Evolutionary conservation across 768 basidiomycete species (phyloP), one percentile per base, ranked within the genome.

Genomic region (Lanmaoa pseudosensibilis): DNA sequence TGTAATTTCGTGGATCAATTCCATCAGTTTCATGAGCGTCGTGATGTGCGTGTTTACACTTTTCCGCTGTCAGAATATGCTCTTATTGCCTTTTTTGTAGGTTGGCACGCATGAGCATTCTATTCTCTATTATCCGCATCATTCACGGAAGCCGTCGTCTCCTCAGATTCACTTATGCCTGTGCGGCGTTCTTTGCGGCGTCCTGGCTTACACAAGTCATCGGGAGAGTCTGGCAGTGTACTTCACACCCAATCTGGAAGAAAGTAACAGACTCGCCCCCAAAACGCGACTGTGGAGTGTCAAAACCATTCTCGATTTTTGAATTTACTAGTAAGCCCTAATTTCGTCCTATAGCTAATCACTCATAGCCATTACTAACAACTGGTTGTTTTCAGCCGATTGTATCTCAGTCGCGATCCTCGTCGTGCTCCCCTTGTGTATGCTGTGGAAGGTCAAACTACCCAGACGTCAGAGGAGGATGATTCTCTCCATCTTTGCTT

Each of bases 361-460:
- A 41, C 27, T 38, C 37, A 30, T 21, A 7, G 13, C 40, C 33
- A n/a, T 56, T 12, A 34, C 25, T 8, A 41, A 51, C 43, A 16
- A 53, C 37, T 57, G 10, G 13, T 37, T 8, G 16, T n/a, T 13
- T 39, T 18, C 46, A 62, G 60, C 46, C 9, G 63, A 64, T 49
- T 47, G 44, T 32, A 5, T 53, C 11, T 15, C 57, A 3, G 53
- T 52, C 41, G 10, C 21, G 8, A 48, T 62, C 9, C 53, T 62
- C 13, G 46, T 59, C 33, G 46, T 25, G n/a, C 21, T 59, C 5
- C 61, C 58, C 19, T 15, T 64, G 2, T 46, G 53, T 16, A 47
- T 64, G 46, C 56, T 64, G 15, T 62, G 63, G 63, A 50, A 34
- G 27, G 43, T 64, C 25, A 64, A 52, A 43, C 45, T 64, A 13